phyloP scores from a whole-genome alignment of 2,329 filamentous ascomycete species.

The Cercospora citrullina region DNA sequence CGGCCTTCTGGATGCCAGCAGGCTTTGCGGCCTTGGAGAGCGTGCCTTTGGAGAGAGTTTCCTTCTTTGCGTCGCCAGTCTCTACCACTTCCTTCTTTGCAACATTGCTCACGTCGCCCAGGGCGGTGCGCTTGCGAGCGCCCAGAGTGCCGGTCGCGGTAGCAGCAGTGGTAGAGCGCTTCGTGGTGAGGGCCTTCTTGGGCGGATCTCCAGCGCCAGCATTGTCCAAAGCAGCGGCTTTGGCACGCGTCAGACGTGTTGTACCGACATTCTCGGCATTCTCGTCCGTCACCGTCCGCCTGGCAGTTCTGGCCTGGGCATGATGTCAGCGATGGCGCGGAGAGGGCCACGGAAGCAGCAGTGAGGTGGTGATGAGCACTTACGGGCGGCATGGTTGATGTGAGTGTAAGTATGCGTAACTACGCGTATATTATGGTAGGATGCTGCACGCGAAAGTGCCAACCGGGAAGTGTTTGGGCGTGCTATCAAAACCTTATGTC shows the following conservation, averaged over 20 bases:
- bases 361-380: slow-evolving; percentile 21
- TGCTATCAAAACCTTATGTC: slow-evolving; percentile 32
- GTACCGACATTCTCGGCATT: slow-evolving; percentile 75
- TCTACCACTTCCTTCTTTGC: slow-evolving; percentile 67
- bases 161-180: slow-evolving; percentile 47
- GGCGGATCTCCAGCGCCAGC: slow-evolving; percentile 59
- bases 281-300: slow-evolving; percentile 80
- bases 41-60: slow-evolving; percentile 55
- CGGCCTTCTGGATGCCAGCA: slow-evolving; percentile 74
- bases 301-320: slow-evolving; percentile 66
- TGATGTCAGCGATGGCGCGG: slow-evolving; percentile 43
- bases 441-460: slow-evolving; percentile 27
- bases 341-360: slow-evolving; percentile 13
- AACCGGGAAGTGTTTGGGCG: slow-evolving; percentile 23
- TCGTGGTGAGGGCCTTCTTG: slow-evolving; percentile 50
- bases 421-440: slow-evolving; percentile 21
- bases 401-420: slow-evolving; percentile 18
- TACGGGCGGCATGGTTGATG: slow-evolving; percentile 42
- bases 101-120: slow-evolving; percentile 95
- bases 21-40: slow-evolving; percentile 77
- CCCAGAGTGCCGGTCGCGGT: slow-evolving; percentile 47
- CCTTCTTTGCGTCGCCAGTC: slow-evolving; percentile 62
- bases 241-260: slow-evolving; percentile 88
- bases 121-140: slow-evolving; percentile 70
- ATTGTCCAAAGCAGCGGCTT: slow-evolving; percentile 68